Percentiles rank a stretch among this genome's conserved stretches.
Evolutionary conservation across 768 basidiomycete species (phyloP).

Genomic region (Suillus hirtellus): DNA sequence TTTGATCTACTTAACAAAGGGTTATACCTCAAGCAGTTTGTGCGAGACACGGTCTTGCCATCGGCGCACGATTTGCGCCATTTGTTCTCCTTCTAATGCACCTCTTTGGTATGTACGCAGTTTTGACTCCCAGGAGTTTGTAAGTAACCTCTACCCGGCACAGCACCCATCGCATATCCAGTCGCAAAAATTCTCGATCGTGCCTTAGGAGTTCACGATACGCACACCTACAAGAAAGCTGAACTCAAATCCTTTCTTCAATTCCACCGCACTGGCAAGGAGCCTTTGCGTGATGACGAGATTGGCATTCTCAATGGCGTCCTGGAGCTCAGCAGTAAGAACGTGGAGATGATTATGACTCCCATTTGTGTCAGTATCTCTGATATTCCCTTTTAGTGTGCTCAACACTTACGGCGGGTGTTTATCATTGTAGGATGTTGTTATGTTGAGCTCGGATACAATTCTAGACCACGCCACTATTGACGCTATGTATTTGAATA

Average conservation of each 20-base stretch:
- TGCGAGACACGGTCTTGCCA: slow-evolving; percentile 72
- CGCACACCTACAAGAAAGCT: slow-evolving; percentile 79
- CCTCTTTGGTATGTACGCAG: slow-evolving; percentile 38
- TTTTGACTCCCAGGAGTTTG: slow-evolving; percentile 11
- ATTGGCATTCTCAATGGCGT: slow-evolving; percentile 81
- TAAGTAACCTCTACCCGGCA: not conserved
- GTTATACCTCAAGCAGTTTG: slow-evolving; percentile 76
- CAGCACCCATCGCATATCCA: slow-evolving; percentile 77
- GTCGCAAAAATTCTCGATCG: slow-evolving; percentile 74
- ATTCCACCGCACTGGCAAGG: slow-evolving; percentile 76
- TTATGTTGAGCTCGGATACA: slow-evolving; percentile 75
- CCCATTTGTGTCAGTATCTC: slow-evolving; percentile 56
- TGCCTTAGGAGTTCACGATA: slow-evolving; percentile 73
- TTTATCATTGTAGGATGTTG: slow-evolving; percentile 59
- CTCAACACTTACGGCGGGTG: slow-evolving; percentile 51
- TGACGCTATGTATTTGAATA: slow-evolving; percentile 59
- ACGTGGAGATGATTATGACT: slow-evolving; percentile 80
- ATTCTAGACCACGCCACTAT: slow-evolving; percentile 79
- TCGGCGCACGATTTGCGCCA: slow-evolving; percentile 78
- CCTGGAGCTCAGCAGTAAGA: slow-evolving; percentile 75
- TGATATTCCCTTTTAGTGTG: not conserved
- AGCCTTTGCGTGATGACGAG: slow-evolving; percentile 76
- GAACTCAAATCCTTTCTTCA: slow-evolving; percentile 77
- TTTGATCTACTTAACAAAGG: slow-evolving; percentile 33
- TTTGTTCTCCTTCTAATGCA: slow-evolving; percentile 76